phyloP scores from a whole-genome alignment of 176 grass and related monocot genomes.

The Aegilops umbellulata region DNA sequence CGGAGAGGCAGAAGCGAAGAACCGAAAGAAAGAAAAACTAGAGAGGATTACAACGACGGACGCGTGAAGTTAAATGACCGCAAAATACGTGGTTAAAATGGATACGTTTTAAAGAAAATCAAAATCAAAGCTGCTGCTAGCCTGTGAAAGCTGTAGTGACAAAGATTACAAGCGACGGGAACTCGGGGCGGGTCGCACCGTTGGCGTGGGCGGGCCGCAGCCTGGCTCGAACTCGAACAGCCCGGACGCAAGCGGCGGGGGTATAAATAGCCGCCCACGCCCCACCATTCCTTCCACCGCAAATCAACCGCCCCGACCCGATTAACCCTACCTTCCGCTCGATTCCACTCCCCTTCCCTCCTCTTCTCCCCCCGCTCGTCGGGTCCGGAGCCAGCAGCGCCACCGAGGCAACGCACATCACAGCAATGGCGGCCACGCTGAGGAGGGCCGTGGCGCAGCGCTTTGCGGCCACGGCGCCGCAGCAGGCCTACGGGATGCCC shows the following conservation, averaged over 20 bases:
- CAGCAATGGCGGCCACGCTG: constrained; percentile 68
- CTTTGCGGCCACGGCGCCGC: constrained; percentile 16
- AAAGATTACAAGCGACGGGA: too few species aligned
- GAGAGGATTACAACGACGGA: too few species aligned
- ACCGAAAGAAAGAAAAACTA: not conserved
- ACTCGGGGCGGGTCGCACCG: not conserved
- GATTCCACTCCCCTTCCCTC: not conserved
- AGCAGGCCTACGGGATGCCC: constrained; percentile 28
- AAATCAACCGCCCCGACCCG: constrained; percentile 7
- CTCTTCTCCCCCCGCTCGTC: not conserved
- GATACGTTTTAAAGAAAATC: too few species aligned
- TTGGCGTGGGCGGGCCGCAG: not conserved
- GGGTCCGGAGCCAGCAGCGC: not conserved
- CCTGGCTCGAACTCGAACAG: not conserved
- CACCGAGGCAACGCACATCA: not conserved
- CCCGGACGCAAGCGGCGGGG: not conserved
- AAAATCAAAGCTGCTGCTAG: too few species aligned
- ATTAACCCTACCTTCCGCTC: not conserved
- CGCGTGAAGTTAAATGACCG: too few species aligned
- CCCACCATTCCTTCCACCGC: not conserved
- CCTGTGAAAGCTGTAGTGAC: too few species aligned
- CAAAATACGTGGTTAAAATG: too few species aligned
- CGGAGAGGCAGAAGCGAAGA: not conserved
- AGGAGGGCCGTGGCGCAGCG: constrained; percentile 55
- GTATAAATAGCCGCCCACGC: constrained; percentile 32